Percentiles rank a stretch among this genome's conserved stretches.
Conservation (phyloP, 176 grass and related monocot genomes). For the Chrysopogon serrulatus region DNA sequence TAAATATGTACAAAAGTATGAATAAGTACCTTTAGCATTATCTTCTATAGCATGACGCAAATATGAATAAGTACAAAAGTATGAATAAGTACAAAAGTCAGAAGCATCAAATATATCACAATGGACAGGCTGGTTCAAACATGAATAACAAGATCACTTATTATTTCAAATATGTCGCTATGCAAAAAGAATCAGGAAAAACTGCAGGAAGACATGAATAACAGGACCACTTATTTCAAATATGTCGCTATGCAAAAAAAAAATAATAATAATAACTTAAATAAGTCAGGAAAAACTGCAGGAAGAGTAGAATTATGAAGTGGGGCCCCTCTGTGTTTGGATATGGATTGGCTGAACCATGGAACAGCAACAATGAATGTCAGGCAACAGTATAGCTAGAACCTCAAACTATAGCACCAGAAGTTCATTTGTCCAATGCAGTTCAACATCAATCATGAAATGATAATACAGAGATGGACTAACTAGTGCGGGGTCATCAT, state of each 20-base stretch:
- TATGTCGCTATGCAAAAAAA: background rate
- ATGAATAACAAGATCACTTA: background rate
- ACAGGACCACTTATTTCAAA: too few species aligned
- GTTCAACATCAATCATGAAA: slow-evolving; percentile 1
- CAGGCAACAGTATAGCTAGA: background rate
- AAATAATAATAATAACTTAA: too few species aligned
- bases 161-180: too few species aligned
- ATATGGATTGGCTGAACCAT: background rate
- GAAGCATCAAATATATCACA: background rate
- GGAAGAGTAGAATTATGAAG: background rate
- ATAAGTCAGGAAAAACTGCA: background rate
- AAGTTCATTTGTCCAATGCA: background rate
- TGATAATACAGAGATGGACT: background rate
- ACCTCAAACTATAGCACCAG: background rate
- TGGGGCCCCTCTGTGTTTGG: background rate
- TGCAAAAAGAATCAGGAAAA: too few species aligned
- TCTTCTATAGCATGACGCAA: background rate
- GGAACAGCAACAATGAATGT: slow-evolving; percentile 10
- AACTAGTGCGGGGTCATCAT: background rate
- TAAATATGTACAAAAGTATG: too few species aligned
- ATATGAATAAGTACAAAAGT: background rate
- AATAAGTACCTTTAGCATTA: too few species aligned
- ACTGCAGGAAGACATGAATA: too few species aligned
- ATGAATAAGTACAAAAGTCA: background rate
- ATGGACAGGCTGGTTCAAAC: background rate